Conservation (phyloP, 2,329 filamentous ascomycete genomes). For the Aspergillus sp. region DNA sequence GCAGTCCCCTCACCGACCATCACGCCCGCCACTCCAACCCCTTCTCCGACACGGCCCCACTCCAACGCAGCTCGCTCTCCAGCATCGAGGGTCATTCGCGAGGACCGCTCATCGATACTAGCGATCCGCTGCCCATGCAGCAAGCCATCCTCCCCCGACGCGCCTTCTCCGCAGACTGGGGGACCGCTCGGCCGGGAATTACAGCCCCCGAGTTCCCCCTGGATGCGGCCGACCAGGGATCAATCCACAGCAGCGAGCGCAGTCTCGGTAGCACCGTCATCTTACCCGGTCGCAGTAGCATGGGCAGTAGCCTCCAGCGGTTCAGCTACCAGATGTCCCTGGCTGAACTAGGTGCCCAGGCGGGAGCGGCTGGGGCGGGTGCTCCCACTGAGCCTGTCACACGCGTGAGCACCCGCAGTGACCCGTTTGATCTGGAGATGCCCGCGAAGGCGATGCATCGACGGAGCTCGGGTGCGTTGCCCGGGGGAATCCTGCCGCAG, state of each 20-base stretch:
- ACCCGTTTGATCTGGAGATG: conserved; percentile 36
- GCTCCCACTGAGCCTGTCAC: conserved; percentile 3
- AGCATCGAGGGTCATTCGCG: neutral
- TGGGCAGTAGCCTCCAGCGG: conserved; percentile 17
- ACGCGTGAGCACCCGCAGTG: conserved; percentile 26
- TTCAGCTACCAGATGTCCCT: conserved; percentile 14
- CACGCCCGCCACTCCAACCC: conserved; percentile 8
- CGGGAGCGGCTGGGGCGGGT: neutral
- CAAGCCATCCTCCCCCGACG: neutral
- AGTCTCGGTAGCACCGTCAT: conserved; percentile 29
- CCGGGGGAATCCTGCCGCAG: conserved; percentile 3
- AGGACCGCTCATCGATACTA: conserved; percentile 6
- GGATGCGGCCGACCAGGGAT: conserved; percentile 3
- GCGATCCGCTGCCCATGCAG: neutral
- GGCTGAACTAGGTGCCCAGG: conserved; percentile 3
- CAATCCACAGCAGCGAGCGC: conserved; percentile 16
- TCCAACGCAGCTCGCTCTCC: neutral
- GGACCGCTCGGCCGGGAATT: neutral
- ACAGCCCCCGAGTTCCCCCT: neutral
- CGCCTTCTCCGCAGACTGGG: conserved; percentile 2
- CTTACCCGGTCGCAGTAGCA: conserved; percentile 24
- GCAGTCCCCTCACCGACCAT: neutral
- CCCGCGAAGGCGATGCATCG: conserved; percentile 31
- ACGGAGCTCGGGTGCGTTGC: conserved; percentile 8
- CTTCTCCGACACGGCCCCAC: conserved; percentile 13